These are phyloP conservation scores for Incumbomyces lentus DNA, from an alignment of 2,329 filamentous ascomycete species.

Conservation along the genomic window DNA sequence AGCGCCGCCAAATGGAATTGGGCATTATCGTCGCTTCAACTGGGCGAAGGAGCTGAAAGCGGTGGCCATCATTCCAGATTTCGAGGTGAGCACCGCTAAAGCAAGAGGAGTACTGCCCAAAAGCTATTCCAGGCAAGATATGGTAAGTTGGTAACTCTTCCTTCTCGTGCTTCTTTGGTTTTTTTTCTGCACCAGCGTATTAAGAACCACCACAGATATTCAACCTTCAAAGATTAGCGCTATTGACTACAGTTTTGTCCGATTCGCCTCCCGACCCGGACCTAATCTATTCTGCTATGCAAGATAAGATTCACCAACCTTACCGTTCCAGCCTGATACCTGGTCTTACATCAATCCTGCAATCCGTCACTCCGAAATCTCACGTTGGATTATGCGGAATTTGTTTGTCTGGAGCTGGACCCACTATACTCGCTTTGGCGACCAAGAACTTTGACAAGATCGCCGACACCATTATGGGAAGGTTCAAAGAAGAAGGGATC, in stretches of 20 bases:
- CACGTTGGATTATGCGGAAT: constrained; percentile 86
- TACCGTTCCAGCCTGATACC: constrained; percentile 89
- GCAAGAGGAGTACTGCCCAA: constrained; percentile 76
- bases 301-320: constrained; percentile 95
- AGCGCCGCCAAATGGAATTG: constrained; percentile 81
- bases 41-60: constrained; percentile 96
- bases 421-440: constrained; percentile 86
- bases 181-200: no score
- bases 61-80: constrained; percentile 89
- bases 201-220: constrained; percentile 42
- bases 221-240: constrained; percentile 86
- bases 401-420: constrained; percentile 87
- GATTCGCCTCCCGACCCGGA: constrained; percentile 83
- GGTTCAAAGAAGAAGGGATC: constrained; percentile 55
- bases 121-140: constrained; percentile 68
- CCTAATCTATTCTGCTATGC: constrained; percentile 95
- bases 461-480: constrained; percentile 63
- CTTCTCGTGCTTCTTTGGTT: no score
- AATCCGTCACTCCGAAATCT: constrained; percentile 77
- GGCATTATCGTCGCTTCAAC: constrained; percentile 89
- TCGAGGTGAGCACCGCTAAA: constrained; percentile 88
- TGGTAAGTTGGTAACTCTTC: constrained; percentile 44
- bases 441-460: constrained; percentile 84
- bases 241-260: constrained; percentile 80
- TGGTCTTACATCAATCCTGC: constrained; percentile 78